Percentiles rank a stretch among this genome's conserved stretches.
Evolutionary conservation across 805 yeast genomes (phyloP).

Genomic region (Pichia kluyveri): DNA sequence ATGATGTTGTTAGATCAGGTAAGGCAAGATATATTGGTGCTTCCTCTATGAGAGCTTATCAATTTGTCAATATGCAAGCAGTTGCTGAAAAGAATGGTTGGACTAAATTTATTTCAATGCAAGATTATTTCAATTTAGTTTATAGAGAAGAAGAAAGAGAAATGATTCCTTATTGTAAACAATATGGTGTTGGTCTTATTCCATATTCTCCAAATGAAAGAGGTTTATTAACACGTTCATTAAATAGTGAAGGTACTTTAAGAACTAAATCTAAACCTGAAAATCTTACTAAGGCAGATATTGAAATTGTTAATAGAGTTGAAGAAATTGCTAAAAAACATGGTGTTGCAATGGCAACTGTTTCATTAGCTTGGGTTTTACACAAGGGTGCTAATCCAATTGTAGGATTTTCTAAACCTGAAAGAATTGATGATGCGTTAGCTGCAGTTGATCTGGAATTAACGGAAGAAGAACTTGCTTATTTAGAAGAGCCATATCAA

Average conservation of each 20-base stretch:
- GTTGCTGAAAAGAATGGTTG: constrained; percentile 49
- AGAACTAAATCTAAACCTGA: constrained; percentile 12
- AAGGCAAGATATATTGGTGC: constrained; percentile 54
- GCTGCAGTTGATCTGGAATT: constrained; percentile 30
- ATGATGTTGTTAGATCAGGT: constrained; percentile 41
- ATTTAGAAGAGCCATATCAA: constrained; percentile 31
- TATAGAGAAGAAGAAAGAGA: constrained; percentile 65
- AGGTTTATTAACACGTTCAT: constrained; percentile 47
- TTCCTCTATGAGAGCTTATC: constrained; percentile 47
- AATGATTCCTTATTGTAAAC: constrained; percentile 44
- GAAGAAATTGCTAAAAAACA: constrained; percentile 41
- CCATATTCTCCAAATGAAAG: constrained; percentile 57
- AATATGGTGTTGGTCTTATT: constrained; percentile 44
- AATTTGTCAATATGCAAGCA: constrained; percentile 46
- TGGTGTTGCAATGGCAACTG: constrained; percentile 39
- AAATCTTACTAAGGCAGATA: constrained; percentile 22
- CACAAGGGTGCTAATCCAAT: constrained; percentile 46
- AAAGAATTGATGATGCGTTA: constrained; percentile 45
- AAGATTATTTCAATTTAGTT: constrained; percentile 46
- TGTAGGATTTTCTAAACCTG: constrained; percentile 40
- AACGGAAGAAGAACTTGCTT: constrained; percentile 27
- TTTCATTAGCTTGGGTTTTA: constrained; percentile 45
- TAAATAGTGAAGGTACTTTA: not conserved
- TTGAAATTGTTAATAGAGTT: constrained; percentile 32
- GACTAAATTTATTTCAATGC: constrained; percentile 53